Percentiles rank a stretch among this genome's conserved stretches.
These are phyloP conservation scores for Pezicula neosporulosa DNA, from an alignment of 2,329 filamentous ascomycete species.

Conservation along the genomic window DNA sequence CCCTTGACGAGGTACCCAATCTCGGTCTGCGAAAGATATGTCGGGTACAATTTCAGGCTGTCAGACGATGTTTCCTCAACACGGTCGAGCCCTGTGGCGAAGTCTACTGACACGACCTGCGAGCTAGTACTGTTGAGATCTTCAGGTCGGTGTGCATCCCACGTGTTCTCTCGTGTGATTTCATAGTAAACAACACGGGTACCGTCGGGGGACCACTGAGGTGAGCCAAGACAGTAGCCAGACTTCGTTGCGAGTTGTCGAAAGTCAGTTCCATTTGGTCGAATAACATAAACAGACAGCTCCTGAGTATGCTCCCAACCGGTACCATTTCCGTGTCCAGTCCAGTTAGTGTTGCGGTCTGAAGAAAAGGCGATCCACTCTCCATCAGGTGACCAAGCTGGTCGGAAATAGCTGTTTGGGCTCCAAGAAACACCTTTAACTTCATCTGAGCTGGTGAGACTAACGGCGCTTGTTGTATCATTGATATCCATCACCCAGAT, in stretches of 20 bases:
- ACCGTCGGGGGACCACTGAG: conserved; percentile 34
- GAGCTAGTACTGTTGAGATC: conserved; percentile 24
- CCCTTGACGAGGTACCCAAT: conserved; percentile 17
- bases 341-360: conserved; percentile 38
- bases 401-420: conserved; percentile 35
- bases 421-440: conserved; percentile 17
- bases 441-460: conserved; percentile 32
- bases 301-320: conserved; percentile 38
- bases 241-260: conserved; percentile 29
- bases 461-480: conserved; percentile 25
- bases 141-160: conserved; percentile 30
- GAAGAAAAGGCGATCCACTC: conserved; percentile 38
- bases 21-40: conserved; percentile 9
- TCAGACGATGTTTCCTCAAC: conserved; percentile 18
- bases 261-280: conserved; percentile 33
- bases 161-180: conserved; percentile 35
- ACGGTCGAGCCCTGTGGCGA: conserved; percentile 33
- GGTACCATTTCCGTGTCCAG: conserved; percentile 35
- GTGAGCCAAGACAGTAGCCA: conserved; percentile 34
- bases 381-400: conserved; percentile 37
- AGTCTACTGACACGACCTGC: conserved; percentile 33
- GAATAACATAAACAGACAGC: conserved; percentile 36
- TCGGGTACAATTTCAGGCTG: conserved; percentile 10
- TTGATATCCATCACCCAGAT: conserved; percentile 36
- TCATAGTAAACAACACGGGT: conserved; percentile 35